A percentile compares a stretch with the other conserved stretches of the same genome.
Evolutionary conservation across 805 yeast genomes (phyloP).

Genomic region (Starmerella apicola): DNA sequence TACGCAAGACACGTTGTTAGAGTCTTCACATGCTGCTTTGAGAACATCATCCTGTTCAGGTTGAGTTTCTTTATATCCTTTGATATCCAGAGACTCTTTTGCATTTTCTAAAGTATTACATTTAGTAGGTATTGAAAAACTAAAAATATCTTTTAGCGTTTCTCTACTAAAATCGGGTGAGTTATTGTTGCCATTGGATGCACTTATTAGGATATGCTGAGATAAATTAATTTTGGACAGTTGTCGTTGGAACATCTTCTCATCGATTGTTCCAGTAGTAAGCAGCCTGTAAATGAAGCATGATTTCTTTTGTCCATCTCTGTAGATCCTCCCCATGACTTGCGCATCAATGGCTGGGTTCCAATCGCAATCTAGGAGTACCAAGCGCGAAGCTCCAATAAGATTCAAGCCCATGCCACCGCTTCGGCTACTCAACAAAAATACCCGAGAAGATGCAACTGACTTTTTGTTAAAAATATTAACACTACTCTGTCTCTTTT

Average conservation of each 20-base stretch:
- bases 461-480: slow-evolving; percentile 48
- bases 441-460: slow-evolving; percentile 38
- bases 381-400: slow-evolving; percentile 76
- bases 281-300: slow-evolving; percentile 72
- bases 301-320: slow-evolving; percentile 79
- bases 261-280: slow-evolving; percentile 78
- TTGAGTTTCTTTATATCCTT: slow-evolving; percentile 1
- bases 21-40: neutral
- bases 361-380: slow-evolving; percentile 92
- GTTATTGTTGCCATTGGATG: slow-evolving; percentile 30
- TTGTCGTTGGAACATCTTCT: slow-evolving; percentile 86
- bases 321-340: slow-evolving; percentile 88
- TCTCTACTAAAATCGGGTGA: slow-evolving; percentile 41
- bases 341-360: slow-evolving; percentile 87
- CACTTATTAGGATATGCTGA: slow-evolving; percentile 46
- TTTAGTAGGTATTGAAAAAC: slow-evolving; percentile 36
- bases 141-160: slow-evolving; percentile 67
- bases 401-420: slow-evolving; percentile 91
- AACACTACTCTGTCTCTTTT: slow-evolving; percentile 53
- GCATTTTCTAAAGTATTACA: slow-evolving; percentile 60
- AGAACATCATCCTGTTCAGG: neutral
- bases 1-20: neutral
- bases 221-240: slow-evolving; percentile 71
- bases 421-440: slow-evolving; percentile 73
- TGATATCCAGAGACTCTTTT: neutral